Conservation (phyloP, 139 green algal genomes). For the Chlamydomonas sphaeroides region DNA sequence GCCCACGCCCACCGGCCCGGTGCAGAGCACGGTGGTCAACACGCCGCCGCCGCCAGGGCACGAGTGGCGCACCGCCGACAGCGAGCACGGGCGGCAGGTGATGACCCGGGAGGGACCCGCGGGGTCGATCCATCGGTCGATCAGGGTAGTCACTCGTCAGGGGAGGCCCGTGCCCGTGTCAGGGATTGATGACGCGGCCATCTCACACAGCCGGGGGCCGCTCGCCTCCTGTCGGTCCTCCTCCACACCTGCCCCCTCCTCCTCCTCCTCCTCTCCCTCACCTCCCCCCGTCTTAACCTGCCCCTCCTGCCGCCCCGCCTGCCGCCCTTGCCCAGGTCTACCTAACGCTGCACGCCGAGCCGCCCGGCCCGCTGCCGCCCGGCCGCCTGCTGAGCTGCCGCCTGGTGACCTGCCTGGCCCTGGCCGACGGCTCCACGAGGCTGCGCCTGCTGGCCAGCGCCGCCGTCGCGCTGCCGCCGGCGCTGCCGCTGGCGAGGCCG, state of each 20-base stretch:
- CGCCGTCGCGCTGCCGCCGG: background rate
- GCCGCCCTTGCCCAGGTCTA: background rate
- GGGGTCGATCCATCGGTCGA: too few species aligned
- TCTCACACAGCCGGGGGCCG: too few species aligned
- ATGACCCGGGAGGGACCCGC: too few species aligned
- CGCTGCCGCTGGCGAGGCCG: conserved; percentile 29
- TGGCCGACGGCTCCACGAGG: background rate
- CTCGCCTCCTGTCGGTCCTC: too few species aligned
- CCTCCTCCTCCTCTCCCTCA: too few species aligned
- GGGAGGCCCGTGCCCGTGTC: too few species aligned
- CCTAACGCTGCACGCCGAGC: conserved; percentile 34
- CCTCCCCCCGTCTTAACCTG: too few species aligned
- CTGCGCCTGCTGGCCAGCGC: conserved; percentile 21
- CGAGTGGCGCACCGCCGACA: conserved; percentile 25
- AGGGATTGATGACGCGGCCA: too few species aligned
- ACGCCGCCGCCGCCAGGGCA: conserved; percentile 7
- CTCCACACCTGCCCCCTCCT: too few species aligned
- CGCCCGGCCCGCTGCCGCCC: conserved; percentile 1
- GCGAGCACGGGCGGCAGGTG: conserved; percentile 28
- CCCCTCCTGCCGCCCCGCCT: background rate
- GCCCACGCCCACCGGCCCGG: background rate
- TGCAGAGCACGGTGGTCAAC: background rate
- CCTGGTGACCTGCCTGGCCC: background rate
- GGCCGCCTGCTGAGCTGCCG: conserved; percentile 3
- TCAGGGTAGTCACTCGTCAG: too few species aligned